Percentiles rank a stretch among this genome's conserved stretches.
Conservation (phyloP, 352 stramenopile genomes). For the Phytophthora ohioensis region DNA sequence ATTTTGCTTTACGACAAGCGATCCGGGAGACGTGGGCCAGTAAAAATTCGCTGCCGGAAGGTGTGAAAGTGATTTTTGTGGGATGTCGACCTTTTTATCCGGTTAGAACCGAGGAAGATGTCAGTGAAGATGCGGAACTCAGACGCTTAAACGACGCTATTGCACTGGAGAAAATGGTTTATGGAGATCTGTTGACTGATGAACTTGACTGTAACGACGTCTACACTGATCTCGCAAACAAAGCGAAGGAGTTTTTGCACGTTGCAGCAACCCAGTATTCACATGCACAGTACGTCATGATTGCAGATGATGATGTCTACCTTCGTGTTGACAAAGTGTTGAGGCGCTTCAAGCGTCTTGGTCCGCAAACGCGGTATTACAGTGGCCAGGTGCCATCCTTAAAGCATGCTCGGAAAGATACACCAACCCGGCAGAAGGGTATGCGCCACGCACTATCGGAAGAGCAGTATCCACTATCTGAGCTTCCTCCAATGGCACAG, state of each 20-base stretch:
- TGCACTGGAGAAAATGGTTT: slow-evolving; percentile 16
- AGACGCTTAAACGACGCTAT: slow-evolving; percentile 6
- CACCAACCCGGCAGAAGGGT: neutral
- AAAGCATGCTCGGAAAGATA: neutral
- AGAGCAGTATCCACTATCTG: slow-evolving; percentile 40
- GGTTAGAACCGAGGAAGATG: neutral
- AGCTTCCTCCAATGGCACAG: slow-evolving; percentile 49
- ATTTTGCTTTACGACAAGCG: slow-evolving; percentile 35
- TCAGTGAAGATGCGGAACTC: neutral
- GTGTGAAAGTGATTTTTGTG: slow-evolving; percentile 21
- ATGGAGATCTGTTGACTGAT: slow-evolving; percentile 49
- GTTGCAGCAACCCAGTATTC: slow-evolving; percentile 29
- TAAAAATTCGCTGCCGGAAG: neutral
- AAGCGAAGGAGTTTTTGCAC: slow-evolving; percentile 58
- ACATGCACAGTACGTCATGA: slow-evolving; percentile 47
- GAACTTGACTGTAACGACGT: slow-evolving; percentile 57
- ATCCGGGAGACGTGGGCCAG: slow-evolving; percentile 48
- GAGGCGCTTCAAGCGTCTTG: slow-evolving; percentile 11
- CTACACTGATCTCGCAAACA: slow-evolving; percentile 54
- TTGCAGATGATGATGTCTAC: slow-evolving; percentile 75
- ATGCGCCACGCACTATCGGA: neutral
- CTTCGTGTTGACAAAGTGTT: slow-evolving; percentile 36
- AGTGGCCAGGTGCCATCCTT: neutral
- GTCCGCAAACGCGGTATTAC: slow-evolving; percentile 13
- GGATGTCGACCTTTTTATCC: slow-evolving; percentile 8